Conservation (phyloP, 495 filamentous ascomycete genomes). For the Thermothielavioides terrestris region DNA sequence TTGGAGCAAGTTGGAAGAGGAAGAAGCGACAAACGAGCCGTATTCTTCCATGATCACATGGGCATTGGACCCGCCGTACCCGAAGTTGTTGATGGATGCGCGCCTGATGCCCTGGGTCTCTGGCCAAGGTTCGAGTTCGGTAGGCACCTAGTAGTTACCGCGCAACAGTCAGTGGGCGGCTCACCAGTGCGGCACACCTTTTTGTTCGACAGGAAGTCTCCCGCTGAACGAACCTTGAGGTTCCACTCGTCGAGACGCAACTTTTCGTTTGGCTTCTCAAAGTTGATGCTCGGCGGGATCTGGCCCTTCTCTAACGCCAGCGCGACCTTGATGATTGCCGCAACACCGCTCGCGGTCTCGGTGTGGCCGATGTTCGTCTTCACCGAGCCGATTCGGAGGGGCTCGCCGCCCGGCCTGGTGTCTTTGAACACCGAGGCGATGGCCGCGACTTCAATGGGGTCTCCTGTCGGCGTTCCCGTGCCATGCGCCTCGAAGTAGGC, state of each 20-base stretch:
- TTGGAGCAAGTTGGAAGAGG: not conserved
- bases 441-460: constrained; percentile 47
- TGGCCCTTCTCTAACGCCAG: constrained; percentile 35
- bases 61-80: constrained; percentile 21
- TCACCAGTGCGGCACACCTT: too few relatives aligned
- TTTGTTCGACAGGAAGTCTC: too few relatives aligned
- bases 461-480: constrained; percentile 50
- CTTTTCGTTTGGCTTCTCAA: constrained; percentile 36
- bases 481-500: constrained; percentile 46
- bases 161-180: not conserved
- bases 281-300: constrained; percentile 37
- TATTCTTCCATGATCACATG: constrained; percentile 20
- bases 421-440: constrained; percentile 36
- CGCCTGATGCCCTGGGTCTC: constrained; percentile 7
- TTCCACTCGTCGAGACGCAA: constrained; percentile 32
- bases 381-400: constrained; percentile 31
- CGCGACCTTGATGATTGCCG: constrained; percentile 36
- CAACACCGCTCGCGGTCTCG: constrained; percentile 36
- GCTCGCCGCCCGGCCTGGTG: constrained; percentile 23
- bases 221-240: constrained; percentile 19
- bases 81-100: constrained; percentile 20
- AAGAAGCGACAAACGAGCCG: constrained; percentile 8
- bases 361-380: constrained; percentile 39
- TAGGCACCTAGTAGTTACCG: constrained; percentile 10
- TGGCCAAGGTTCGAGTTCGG: constrained; percentile 16